Evolutionary conservation across 1,139 yeast genomes (phyloP), one percentile per base, ranked within the genome.

Genomic region (Lodderomyces margitis): DNA sequence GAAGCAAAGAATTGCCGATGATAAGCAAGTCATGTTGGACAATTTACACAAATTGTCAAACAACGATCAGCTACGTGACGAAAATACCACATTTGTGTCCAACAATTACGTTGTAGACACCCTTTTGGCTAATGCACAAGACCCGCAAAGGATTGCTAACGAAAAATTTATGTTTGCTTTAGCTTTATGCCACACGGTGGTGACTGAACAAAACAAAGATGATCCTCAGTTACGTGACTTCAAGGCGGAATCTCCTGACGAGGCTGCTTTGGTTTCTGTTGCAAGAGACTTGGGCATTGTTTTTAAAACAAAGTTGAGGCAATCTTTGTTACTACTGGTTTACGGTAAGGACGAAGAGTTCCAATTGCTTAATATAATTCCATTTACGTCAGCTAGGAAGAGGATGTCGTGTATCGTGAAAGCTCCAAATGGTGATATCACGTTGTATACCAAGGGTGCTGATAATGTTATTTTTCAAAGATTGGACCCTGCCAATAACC

Each of bases 181-280:
- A 45, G 92, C 97, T 0, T 68, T 92, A 31, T 92, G 98, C 62
- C 97, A 92, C 60, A 85, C 96, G 27, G 98, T 89, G 8, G 76
- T 92, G 40, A 85, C 95, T 10, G 98, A 75, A 43, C 70, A 73
- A 32, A 78, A 77, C 45, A 71, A 70, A 10, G 68, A 71, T 37
- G 85, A 87, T 20, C 81, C 79, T 0, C 71, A 68, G 36, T 63
- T 83, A 40, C 56, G 69, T 40, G 70, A 66, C 37, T 79, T 87
- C 58, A 87, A 89, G 58, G 98, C 98, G 0, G 98, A 92, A 62
- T 86, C 96, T n/a, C 98, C 98, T 1, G 98, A 92, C 67, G 98
- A 92, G 64, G 94, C 96, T 32, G 98, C 98, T 0, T 76, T 92
- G 46, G 98, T 92, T 4, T 78, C 87, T 7, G 92, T 95, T 21